phyloP scores from a whole-genome alignment of 495 filamentous ascomycete species.

The Aspergillus sclerotiicarbonarius region DNA sequence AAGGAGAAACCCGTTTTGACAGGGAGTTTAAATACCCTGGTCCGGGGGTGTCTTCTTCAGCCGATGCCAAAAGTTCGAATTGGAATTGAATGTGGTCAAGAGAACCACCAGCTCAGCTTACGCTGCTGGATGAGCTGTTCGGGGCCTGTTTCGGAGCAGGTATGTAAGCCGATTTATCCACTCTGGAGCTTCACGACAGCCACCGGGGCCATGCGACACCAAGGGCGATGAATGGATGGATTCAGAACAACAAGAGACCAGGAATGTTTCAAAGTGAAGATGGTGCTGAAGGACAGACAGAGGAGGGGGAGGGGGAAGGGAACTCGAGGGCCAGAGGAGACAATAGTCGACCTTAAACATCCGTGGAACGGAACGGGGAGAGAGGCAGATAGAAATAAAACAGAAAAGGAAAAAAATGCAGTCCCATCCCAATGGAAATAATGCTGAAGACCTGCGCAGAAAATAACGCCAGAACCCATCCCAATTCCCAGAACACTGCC shows the following conservation, averaged over 20 bases:
- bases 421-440: too few species aligned
- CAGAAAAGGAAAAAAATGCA: background rate
- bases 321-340: background rate
- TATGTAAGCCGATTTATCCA: conserved; percentile 24
- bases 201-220: conserved; percentile 18
- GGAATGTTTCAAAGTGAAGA: conserved; percentile 6
- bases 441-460: too few species aligned
- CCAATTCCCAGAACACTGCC: background rate
- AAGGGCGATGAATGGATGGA: background rate
- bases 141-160: conserved; percentile 19
- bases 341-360: background rate
- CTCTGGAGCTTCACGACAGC: conserved; percentile 15
- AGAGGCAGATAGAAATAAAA: background rate
- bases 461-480: conserved; percentile 1
- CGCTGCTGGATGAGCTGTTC: conserved; percentile 14
- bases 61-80: background rate
- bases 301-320: background rate
- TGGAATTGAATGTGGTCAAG: background rate
- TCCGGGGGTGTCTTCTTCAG: background rate
- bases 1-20: conserved; percentile 17
- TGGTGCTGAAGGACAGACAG: background rate
- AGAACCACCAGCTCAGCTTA: conserved; percentile 15
- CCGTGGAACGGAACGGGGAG: conserved; percentile 3
- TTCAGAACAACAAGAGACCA: background rate
- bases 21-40: conserved; percentile 14